Conservation (phyloP, 2,329 filamentous ascomycete species). For the Monilinia fructigena region DNA sequence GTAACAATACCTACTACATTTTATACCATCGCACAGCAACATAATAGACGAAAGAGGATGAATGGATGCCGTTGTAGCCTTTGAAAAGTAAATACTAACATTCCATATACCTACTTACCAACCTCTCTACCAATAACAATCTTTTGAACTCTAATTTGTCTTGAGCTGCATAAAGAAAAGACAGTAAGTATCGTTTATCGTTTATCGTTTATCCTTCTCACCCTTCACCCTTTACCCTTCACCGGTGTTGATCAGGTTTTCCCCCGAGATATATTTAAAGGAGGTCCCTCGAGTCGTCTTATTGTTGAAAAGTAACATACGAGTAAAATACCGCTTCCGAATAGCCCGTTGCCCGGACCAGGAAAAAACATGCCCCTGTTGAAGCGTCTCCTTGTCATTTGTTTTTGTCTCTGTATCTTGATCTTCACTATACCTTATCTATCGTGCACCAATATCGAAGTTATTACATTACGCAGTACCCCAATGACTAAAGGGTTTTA, state of each 20-base stretch:
- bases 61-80: too few species aligned
- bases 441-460: constrained; percentile 21
- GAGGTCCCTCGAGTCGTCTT: background rate
- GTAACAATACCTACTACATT: too few species aligned
- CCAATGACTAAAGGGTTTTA: constrained; percentile 21
- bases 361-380: constrained; percentile 22
- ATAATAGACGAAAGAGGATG: too few species aligned
- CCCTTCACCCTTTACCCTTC: too few species aligned
- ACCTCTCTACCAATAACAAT: too few species aligned
- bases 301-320: constrained; percentile 1
- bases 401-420: constrained; percentile 15
- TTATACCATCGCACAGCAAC: too few species aligned
- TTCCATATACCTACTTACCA: too few species aligned
- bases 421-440: constrained; percentile 22
- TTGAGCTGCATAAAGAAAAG: too few species aligned
- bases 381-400: constrained; percentile 20
- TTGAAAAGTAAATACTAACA: too few species aligned
- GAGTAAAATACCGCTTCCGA: constrained; percentile 1
- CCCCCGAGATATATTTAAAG: constrained; percentile 4
- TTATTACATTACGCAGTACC: constrained; percentile 14
- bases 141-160: too few species aligned
- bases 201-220: too few species aligned
- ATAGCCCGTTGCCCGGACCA: constrained; percentile 21
- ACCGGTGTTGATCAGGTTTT: background rate
- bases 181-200: too few species aligned